Base-by-base conservation (phyloP, 352 stramenopile species). In the Globisporangium solare region DNA sequence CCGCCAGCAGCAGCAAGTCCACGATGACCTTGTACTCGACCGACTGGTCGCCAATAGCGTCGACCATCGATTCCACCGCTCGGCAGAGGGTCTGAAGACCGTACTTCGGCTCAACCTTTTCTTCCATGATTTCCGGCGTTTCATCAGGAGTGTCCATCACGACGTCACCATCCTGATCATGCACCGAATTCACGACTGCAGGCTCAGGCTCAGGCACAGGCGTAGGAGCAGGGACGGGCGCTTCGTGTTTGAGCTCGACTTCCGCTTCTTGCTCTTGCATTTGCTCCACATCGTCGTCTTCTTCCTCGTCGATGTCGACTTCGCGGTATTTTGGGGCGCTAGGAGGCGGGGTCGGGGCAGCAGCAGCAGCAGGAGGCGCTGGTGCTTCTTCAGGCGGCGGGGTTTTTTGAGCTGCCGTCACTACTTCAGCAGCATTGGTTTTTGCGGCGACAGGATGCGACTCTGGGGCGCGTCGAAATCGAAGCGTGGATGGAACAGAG, bases 21-120 rank as follows among this genome's bases (percentile, higher is more conserved):
- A 92, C 73, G 11, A 95, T 65, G 3, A 83, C 66, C 51, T 95
- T 90, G 20, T 83, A 76, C 58, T 92, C 78, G 41, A 89, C 68
- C 6, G 64, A 53, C 22, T 70, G 63, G 32, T 72, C 77, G 37
- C 73, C 78, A 31, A 90, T 82, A 12, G 83, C 77, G 40, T 92
- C 83, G 20, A 89, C 70, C 74, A 95, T 92, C n/a, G 76, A 88
- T 21, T 88, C 77, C 43, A 92, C 74, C 4, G 81, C 79, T n/a
- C 78, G 76, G 22, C 74, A 88, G 13, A 92, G 60, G 6, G 89
- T 68, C 49, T 90, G 83, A 27, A 92, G 74, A 27, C 83, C 83
- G 47, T 89, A 92, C 58, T 90, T 92, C 5, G 82, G 82, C 46
- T 87, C 76, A 8, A 82, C 66, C 12, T 56, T 54, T 22, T 60